Base-by-base conservation (phyloP, 1,284 basidiomycete species). In the Leccinum pseudoinsigne region DNA sequence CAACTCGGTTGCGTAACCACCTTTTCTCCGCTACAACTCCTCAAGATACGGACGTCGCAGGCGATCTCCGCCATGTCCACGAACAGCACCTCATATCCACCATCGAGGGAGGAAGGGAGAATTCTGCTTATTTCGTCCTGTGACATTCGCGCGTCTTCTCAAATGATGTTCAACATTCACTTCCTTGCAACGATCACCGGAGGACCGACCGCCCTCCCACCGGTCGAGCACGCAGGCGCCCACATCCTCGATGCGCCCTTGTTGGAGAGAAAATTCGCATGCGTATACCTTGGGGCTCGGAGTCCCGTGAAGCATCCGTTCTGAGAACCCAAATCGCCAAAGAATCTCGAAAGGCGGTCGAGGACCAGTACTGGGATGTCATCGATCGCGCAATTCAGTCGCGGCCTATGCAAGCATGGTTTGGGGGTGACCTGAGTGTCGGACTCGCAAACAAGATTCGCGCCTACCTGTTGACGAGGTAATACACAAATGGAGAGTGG, bases 291-390 rank as follows among this genome's bases (percentile, higher is more conserved):
- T 68, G 81, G 89, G 66, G 85, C 75, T 81, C 84, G 64, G 87
- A 88, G 55, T 84, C 87, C 84, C 26, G 85, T 12, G 89, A 91
- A 53, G 86, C 88, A 0, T 76, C 26, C 26, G 26, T 28, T 28
- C 26, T 28, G 26, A 28, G 26, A 55, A 79, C 79, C 51, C 89
- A 89, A 66, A 92, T 95, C 62, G 85, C 90, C 16, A 81, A 79
- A 55, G 93, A 93, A 31, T 86, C 91, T 0, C 79, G 88, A 26
- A 85, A 86, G 61, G 92, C 90, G 14, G 80, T 95, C 9, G 92
- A 95, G 71, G 87, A 89, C 67, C 92, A 94, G 70, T 97, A 94
- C 73, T 93, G 90, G 84, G 86, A 89, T 60, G 84, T 95, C 60
- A 77, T 99, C 62, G 94, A 97, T 68, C 84, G 89, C 55, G 91